Base-by-base conservation (phyloP, 768 basidiomycete species). In the Jaapia argillacea region DNA sequence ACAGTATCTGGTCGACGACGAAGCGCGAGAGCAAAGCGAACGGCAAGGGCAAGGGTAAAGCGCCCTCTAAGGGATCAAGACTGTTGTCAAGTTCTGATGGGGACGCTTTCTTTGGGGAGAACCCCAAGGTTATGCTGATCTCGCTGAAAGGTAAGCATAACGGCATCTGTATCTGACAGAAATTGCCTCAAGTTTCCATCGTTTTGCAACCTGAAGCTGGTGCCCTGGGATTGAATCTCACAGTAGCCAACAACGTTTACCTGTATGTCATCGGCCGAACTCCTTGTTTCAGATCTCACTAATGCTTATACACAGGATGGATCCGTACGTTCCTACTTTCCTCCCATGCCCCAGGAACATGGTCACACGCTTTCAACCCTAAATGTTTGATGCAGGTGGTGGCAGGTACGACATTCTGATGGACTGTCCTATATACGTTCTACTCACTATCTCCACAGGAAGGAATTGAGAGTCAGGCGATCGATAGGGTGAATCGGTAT, bases 241-340 rank as follows among this genome's bases (percentile, higher is more conserved):
- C 89, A 51, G 88, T 84, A 16, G 90, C 89, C 1, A 90, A 90
- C 52, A 86, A 91, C 58, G 85, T 87, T 6, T 85, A 79, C 53
- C 61, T 88, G 84, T 85, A 54, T 64, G 79, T 66, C 20, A 36
- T 13, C 37, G 33, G 26, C n/a, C 46, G 31, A 18, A 4, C 16
- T 35, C 13, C 21, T 22, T 7, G 4, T 41, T 26, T 21, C 20
- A 22, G n/a, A 22, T 48, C 23, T 23, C 40, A 51, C 3, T 56
- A 41, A 40, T 23, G 41, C 41, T 5, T 40, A 18, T 43, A 44
- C 45, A 24, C 48, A 85, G 84, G 26, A 87, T 88, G 85, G 85
- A 87, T 54, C 85, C 85, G 82, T 87, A 54, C 49, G 40, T 40
- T n/a, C 36, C 16, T n/a, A 33, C 41, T 6, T 28, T 26, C 38